Evolutionary conservation across 2,329 filamentous ascomycete species (phyloP).

Genomic region (Phialophora chinensis): DNA sequence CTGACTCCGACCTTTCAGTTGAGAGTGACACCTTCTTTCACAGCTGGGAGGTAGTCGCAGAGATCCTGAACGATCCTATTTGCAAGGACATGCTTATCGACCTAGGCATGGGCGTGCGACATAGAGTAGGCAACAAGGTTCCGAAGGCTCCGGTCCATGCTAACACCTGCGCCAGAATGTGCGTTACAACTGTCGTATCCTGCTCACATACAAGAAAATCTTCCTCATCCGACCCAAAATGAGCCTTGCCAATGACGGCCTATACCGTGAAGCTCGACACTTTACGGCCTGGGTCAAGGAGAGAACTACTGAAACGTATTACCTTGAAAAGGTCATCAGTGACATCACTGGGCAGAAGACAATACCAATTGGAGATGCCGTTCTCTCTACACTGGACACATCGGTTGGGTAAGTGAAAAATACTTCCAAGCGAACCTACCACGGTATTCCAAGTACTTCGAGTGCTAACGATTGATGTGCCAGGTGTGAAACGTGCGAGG

Average conservation of each 20-base stretch:
- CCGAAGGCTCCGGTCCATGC: neutral
- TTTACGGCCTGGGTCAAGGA: conserved; percentile 69
- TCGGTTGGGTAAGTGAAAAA: conserved; percentile 49
- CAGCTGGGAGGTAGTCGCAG: conserved; percentile 66
- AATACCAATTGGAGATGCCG: conserved; percentile 71
- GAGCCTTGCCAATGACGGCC: conserved; percentile 73
- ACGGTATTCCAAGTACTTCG: neutral
- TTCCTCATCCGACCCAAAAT: conserved; percentile 75
- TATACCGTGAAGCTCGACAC: conserved; percentile 65
- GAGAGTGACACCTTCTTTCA: conserved; percentile 62
- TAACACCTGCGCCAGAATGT: conserved; percentile 49
- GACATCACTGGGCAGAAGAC: conserved; percentile 62
- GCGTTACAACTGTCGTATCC: conserved; percentile 70
- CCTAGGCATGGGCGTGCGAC: conserved; percentile 41
- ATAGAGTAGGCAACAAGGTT: conserved; percentile 24
- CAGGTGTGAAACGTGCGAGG: conserved; percentile 68
- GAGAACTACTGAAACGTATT: conserved; percentile 66
- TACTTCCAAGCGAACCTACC: neutral
- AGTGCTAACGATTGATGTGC: neutral
- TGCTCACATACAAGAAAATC: conserved; percentile 70
- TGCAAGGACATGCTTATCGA: conserved; percentile 71
- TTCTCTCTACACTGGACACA: conserved; percentile 68
- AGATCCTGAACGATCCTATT: conserved; percentile 65
- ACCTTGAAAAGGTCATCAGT: conserved; percentile 65
- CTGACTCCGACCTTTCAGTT: conserved; percentile 46